Evolutionary conservation across 2,329 filamentous ascomycete species (phyloP).

Genomic region (Fusarium sp.): DNA sequence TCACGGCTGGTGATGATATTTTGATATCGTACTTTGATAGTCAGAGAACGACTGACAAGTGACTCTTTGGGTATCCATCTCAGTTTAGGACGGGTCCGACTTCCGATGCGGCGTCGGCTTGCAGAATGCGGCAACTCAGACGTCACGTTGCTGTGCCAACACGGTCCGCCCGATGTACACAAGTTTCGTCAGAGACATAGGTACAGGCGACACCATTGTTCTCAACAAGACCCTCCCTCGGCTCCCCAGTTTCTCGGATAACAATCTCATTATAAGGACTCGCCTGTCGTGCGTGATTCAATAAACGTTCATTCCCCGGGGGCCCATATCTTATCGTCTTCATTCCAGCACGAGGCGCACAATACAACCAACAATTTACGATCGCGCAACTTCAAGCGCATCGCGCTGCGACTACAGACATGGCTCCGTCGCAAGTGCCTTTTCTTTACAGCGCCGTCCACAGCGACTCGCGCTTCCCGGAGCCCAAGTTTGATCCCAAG

Average conservation of each 20-base stretch:
- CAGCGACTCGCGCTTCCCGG: conserved; percentile 63
- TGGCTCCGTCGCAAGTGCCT: conserved; percentile 57
- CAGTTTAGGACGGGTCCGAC: conserved; percentile 1
- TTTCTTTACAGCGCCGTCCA: conserved; percentile 75
- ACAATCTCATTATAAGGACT: conserved; percentile 26
- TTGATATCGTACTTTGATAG: neutral
- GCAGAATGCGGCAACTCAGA: conserved; percentile 28
- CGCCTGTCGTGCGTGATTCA: neutral
- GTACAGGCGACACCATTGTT: conserved; percentile 17
- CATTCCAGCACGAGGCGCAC: conserved; percentile 19
- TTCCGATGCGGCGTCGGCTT: neutral
- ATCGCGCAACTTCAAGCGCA: conserved; percentile 18
- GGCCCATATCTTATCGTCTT: neutral
- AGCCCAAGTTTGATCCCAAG: conserved; percentile 82
- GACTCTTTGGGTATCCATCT: conserved; percentile 16
- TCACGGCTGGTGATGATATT: neutral
- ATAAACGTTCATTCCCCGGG: neutral
- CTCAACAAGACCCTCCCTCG: conserved; percentile 11
- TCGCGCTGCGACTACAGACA: conserved; percentile 22
- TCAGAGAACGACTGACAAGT: conserved; percentile 2
- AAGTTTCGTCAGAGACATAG: conserved; percentile 30
- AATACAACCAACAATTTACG: conserved; percentile 4
- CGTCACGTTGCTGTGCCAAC: conserved; percentile 42
- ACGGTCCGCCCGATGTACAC: conserved; percentile 19
- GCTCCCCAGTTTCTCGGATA: conserved; percentile 22